Percentiles rank a stretch among this genome's conserved stretches.
phyloP scores from a whole-genome alignment of 75 land plant genomes.

The Isoetes taiwanensis region DNA sequence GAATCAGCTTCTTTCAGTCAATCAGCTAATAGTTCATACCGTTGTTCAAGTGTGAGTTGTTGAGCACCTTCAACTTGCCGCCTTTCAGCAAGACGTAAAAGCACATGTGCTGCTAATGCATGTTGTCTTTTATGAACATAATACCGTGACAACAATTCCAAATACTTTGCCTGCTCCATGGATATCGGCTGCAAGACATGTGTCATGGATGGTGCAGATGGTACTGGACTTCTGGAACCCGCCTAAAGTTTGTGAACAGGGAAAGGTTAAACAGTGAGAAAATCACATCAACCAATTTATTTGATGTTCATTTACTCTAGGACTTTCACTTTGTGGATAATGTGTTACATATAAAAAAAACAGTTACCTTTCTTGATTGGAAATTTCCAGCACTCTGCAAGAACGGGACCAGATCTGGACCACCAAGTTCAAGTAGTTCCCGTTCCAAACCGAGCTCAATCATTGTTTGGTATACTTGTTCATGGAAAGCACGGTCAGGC shows the following conservation, averaged over 20 bases:
- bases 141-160: constrained; percentile 77
- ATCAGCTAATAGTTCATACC: constrained; percentile 23
- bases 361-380: constrained; percentile 40
- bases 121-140: constrained; percentile 91
- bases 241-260: neutral
- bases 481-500: constrained; percentile 81
- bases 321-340: neutral
- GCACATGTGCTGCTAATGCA: constrained; percentile 75
- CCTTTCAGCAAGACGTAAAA: constrained; percentile 77
- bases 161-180: constrained; percentile 46
- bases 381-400: constrained; percentile 67
- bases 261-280: no score
- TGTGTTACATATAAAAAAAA: neutral
- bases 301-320: no score
- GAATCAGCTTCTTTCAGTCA: neutral
- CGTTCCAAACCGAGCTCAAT: constrained; percentile 86
- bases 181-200: constrained; percentile 19
- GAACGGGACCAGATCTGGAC: constrained; percentile 91
- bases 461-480: constrained; percentile 62
- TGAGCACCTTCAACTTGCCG: constrained; percentile 43
- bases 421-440: constrained; percentile 90
- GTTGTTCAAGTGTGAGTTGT: constrained; percentile 57
- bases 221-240: constrained; percentile 7
- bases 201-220: constrained; percentile 8
- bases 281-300: no score